Conservation (phyloP, 2,329 filamentous ascomycete species). For the Aspergillus udagawae region DNA sequence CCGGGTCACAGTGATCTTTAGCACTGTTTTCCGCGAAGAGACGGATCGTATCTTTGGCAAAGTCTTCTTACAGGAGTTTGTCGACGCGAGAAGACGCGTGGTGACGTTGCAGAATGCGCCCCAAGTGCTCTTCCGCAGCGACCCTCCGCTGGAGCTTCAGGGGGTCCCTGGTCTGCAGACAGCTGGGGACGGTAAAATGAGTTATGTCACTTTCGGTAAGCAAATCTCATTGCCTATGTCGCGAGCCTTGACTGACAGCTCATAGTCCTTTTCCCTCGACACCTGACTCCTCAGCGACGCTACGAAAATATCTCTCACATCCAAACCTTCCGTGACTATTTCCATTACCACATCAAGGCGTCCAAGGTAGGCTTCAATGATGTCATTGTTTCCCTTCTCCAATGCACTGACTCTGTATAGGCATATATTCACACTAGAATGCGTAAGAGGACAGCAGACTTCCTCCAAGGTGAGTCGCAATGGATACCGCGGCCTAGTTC, state of each 20-base stretch:
- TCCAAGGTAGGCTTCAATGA: constrained; percentile 63
- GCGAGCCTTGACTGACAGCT: constrained; percentile 9
- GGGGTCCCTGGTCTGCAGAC: constrained; percentile 76
- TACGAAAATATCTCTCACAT: constrained; percentile 97
- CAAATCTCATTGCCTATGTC: neutral
- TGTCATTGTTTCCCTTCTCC: neutral
- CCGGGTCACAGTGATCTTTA: constrained; percentile 97
- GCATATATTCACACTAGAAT: constrained; percentile 98
- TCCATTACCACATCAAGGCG: constrained; percentile 99
- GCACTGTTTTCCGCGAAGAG: constrained; percentile 95
- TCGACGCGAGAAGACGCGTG: constrained; percentile 80
- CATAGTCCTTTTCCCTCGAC: constrained; percentile 87
- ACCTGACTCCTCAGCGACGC: constrained; percentile 84
- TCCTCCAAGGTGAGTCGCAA: constrained; percentile 74
- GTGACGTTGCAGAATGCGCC: constrained; percentile 92
- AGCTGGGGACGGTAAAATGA: constrained; percentile 76
- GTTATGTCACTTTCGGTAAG: constrained; percentile 96
- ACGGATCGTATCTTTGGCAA: constrained; percentile 97
- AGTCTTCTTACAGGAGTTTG: constrained; percentile 98
- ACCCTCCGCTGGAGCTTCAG: constrained; percentile 87
- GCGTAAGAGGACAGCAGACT: constrained; percentile 95
- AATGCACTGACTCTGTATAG: constrained; percentile 35
- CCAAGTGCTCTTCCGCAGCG: constrained; percentile 93
- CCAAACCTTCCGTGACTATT: constrained; percentile 99
- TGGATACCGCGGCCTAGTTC: neutral